These are phyloP conservation scores for Leonotis leonurus DNA, from an alignment of 257 asterid genomes.

Conservation along the genomic window DNA sequence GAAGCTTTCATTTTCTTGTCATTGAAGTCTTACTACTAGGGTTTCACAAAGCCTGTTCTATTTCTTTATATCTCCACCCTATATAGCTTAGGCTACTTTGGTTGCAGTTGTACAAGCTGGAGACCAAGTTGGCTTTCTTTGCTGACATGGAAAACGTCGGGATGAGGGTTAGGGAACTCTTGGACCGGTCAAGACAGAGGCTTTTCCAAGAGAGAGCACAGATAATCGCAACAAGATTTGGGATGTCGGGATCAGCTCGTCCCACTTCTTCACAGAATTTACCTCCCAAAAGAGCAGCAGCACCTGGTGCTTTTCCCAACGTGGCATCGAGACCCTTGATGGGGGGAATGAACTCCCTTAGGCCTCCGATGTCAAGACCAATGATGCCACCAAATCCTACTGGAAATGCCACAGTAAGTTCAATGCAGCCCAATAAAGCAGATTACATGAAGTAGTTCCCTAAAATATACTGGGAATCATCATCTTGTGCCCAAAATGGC, in stretches of 20 bases:
- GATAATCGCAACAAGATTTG: constrained; percentile 71
- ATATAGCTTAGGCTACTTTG: constrained; percentile 14
- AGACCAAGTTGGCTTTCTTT: constrained; percentile 74
- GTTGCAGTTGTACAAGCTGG: constrained; percentile 87
- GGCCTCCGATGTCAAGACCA: constrained; percentile 64
- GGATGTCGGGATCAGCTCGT: constrained; percentile 52
- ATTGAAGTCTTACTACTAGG: not conserved
- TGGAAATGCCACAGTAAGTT: constrained; percentile 46
- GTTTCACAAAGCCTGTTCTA: not conserved
- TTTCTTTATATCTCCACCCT: constrained; percentile 4
- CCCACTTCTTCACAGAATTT: constrained; percentile 40
- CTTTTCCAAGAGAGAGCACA: constrained; percentile 88
- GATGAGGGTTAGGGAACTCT: constrained; percentile 70
- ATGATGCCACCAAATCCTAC: constrained; percentile 48
- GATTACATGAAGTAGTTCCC: constrained; percentile 50
- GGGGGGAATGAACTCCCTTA: constrained; percentile 48
- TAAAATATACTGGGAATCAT: not conserved
- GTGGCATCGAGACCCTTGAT: constrained; percentile 49
- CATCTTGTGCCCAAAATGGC: constrained; percentile 15
- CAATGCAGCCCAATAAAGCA: constrained; percentile 47
- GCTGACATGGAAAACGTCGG: constrained; percentile 72
- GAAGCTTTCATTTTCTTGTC: not conserved
- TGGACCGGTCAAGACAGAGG: constrained; percentile 83
- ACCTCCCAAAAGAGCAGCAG: constrained; percentile 58
- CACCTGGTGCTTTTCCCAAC: constrained; percentile 40